phyloP scores from a whole-genome alignment of 129 eudicot genomes.

The carrot (Daucus carota) region DNA sequence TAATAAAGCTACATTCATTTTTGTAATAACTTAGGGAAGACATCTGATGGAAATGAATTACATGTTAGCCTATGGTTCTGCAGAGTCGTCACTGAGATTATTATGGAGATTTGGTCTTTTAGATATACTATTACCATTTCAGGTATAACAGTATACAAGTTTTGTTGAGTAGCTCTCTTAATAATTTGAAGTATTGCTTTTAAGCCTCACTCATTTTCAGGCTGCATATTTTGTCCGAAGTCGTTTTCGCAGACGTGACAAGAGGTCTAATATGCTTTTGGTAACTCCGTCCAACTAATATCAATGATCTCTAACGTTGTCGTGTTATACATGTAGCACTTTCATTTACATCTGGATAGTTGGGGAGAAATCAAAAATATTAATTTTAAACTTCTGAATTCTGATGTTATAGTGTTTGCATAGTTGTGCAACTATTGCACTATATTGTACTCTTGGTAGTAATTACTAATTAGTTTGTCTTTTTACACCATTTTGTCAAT shows the following conservation, averaged over 20 bases:
- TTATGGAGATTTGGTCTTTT: constrained; percentile 71
- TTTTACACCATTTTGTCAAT: not conserved
- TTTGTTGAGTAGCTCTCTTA: not conserved
- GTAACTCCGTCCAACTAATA: constrained; percentile 27
- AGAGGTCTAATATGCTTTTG: constrained; percentile 75
- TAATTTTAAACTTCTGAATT: not conserved
- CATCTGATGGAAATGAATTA: constrained; percentile 74
- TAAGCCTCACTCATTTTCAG: constrained; percentile 31
- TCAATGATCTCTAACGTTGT: too few species aligned
- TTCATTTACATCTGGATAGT: not conserved
- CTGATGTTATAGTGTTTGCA: not conserved
- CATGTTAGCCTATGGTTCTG: constrained; percentile 87
- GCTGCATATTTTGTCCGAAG: constrained; percentile 63
- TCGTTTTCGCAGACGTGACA: constrained; percentile 66
- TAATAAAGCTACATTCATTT: not conserved
- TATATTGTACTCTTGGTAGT: too few species aligned
- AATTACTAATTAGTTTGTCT: not conserved
- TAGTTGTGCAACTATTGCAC: not conserved
- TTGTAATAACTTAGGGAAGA: constrained; percentile 46
- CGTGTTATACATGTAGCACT: not conserved
- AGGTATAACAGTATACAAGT: constrained; percentile 29
- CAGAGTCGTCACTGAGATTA: constrained; percentile 65
- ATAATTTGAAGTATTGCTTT: not conserved
- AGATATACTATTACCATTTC: constrained; percentile 68
- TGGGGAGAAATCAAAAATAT: not conserved